These are phyloP conservation scores for Phoma sp. DNA, from an alignment of 2,329 filamentous ascomycete species.

Conservation along the genomic window DNA sequence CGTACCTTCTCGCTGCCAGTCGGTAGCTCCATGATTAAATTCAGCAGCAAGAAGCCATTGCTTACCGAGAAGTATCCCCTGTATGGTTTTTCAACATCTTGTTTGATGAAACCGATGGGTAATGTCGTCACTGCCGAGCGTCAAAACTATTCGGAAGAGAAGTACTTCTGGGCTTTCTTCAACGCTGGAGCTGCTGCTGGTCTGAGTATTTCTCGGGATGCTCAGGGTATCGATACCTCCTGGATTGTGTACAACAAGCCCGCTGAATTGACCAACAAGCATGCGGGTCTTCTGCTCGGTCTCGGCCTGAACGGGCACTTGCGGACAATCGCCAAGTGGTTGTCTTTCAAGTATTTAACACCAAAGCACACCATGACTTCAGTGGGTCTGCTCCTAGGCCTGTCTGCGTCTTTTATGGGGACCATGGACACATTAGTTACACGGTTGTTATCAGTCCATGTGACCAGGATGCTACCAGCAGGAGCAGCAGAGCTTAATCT, in stretches of 20 bases:
- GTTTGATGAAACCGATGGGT: slow-evolving; percentile 88
- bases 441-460: slow-evolving; percentile 90
- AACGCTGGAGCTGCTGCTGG: slow-evolving; percentile 95
- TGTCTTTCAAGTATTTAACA: slow-evolving; percentile 98
- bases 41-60: slow-evolving; percentile 83
- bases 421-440: slow-evolving; percentile 98
- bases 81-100: slow-evolving; percentile 89
- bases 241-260: slow-evolving; percentile 99
- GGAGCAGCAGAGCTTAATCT: slow-evolving; percentile 94
- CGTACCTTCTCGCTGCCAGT: slow-evolving; percentile 88
- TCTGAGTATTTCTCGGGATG: slow-evolving; percentile 85
- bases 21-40: slow-evolving; percentile 87
- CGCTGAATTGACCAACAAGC: slow-evolving; percentile 89
- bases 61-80: slow-evolving; percentile 92
- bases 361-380: slow-evolving; percentile 99
- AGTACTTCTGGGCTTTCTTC: slow-evolving; percentile 98
- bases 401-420: slow-evolving; percentile 92
- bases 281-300: slow-evolving; percentile 90
- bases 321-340: slow-evolving; percentile 95
- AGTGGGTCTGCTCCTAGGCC: slow-evolving; percentile 87
- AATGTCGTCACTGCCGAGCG: slow-evolving; percentile 95
- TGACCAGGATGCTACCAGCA: slow-evolving; percentile 89
- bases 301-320: slow-evolving; percentile 93
- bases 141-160: slow-evolving; percentile 87
- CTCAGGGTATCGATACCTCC: slow-evolving; percentile 94